phyloP scores from a whole-genome alignment of 371 early-diverging fungal species.

The Zychaea mexicana region DNA sequence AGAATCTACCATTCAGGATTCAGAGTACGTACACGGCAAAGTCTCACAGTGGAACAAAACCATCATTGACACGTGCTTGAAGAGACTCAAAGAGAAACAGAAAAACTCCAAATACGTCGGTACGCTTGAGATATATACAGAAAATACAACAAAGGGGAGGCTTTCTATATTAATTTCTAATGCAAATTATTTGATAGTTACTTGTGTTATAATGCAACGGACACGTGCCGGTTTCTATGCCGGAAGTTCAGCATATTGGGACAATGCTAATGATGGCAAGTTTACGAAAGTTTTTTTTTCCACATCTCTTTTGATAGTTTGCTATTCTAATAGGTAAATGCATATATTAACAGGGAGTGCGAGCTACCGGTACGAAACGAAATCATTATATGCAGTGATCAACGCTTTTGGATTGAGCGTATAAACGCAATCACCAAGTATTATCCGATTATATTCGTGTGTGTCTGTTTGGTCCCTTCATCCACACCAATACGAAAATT shows the following conservation, averaged over 20 bases:
- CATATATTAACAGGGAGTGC: constrained; percentile 48
- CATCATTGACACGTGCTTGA: constrained; percentile 67
- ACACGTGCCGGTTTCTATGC: constrained; percentile 79
- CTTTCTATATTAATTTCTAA: constrained; percentile 1
- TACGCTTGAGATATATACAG: constrained; percentile 19
- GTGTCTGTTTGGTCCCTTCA: no score
- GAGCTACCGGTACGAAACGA: constrained; percentile 66
- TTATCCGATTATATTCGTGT: no score
- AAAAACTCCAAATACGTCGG: constrained; percentile 79
- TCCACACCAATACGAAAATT: no score
- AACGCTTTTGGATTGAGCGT: constrained; percentile 66
- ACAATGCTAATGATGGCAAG: constrained; percentile 40
- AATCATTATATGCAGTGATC: constrained; percentile 70
- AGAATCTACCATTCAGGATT: constrained; percentile 62
- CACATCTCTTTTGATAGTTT: background rate
- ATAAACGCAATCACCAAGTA: background rate
- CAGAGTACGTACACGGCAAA: constrained; percentile 69
- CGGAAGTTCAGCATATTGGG: constrained; percentile 78
- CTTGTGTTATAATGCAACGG: constrained; percentile 77
- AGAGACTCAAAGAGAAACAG: constrained; percentile 63
- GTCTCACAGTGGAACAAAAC: constrained; percentile 71
- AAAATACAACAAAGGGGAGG: background rate
- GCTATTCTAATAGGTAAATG: background rate
- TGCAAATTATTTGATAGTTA: constrained; percentile 40
- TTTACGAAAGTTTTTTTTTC: background rate